Evolutionary conservation across 2,329 filamentous ascomycete genomes (phyloP).

Genomic region (Paraconiothyrium sp.): DNA sequence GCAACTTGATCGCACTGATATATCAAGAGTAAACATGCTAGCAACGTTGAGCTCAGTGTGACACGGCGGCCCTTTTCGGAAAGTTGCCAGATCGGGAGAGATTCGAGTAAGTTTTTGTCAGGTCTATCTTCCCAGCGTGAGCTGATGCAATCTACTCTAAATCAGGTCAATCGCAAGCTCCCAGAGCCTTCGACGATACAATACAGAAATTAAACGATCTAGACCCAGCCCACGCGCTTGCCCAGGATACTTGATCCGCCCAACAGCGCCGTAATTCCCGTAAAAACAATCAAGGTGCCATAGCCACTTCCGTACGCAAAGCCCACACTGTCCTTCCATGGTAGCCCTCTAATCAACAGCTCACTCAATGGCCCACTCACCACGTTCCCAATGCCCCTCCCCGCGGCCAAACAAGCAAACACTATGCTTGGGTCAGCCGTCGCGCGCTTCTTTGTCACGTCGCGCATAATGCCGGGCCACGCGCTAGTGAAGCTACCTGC

Average conservation of each 20-base stretch:
- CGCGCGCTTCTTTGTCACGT: constrained; percentile 27
- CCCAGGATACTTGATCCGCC: constrained; percentile 20
- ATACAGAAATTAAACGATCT: background rate
- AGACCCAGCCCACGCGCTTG: constrained; percentile 9
- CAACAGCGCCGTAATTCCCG: constrained; percentile 46
- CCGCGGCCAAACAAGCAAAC: constrained; percentile 57
- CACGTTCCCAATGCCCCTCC: constrained; percentile 61
- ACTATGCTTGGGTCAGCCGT: constrained; percentile 53
- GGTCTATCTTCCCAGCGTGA: background rate
- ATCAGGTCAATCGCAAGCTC: background rate
- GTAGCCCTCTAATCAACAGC: constrained; percentile 41
- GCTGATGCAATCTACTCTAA: background rate
- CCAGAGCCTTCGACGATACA: background rate
- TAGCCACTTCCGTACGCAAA: constrained; percentile 50
- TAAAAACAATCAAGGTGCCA: constrained; percentile 52
- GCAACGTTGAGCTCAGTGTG: too few relatives aligned
- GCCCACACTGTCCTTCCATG: constrained; percentile 4
- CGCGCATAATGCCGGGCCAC: constrained; percentile 39
- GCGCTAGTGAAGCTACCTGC: constrained; percentile 38
- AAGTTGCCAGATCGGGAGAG: too few relatives aligned
- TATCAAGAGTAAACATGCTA: too few relatives aligned
- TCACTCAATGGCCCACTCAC: constrained; percentile 61
- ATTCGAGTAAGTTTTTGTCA: background rate
- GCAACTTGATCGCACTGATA: too few relatives aligned
- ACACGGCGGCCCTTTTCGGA: too few relatives aligned